These are phyloP conservation scores for Albizia julibrissin DNA, from an alignment of 306 rosid genomes.

Conservation along the genomic window DNA sequence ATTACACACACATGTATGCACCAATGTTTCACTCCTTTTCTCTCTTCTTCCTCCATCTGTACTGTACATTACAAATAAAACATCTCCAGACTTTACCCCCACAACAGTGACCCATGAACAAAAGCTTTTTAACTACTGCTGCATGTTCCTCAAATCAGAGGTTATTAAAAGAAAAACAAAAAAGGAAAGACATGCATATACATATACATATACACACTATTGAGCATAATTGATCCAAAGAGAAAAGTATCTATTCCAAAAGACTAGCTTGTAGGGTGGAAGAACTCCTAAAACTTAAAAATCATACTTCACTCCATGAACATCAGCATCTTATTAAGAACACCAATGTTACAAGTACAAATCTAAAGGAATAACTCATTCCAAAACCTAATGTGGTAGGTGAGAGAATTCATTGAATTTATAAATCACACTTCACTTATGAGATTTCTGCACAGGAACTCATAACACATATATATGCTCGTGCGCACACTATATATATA, in stretches of 20 bases:
- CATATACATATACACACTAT: too few relatives aligned
- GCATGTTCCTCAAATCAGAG: neutral
- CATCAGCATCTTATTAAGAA: neutral
- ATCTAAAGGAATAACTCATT: too few relatives aligned
- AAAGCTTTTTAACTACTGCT: neutral
- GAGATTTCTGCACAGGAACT: too few relatives aligned
- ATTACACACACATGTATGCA: neutral
- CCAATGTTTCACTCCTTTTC: neutral
- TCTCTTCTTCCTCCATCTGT: neutral
- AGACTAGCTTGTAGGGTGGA: neutral
- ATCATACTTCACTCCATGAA: neutral
- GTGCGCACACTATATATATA: too few relatives aligned
- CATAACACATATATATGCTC: too few relatives aligned
- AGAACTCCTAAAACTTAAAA: too few relatives aligned
- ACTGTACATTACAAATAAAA: neutral
- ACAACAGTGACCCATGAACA: neutral
- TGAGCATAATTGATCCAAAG: too few relatives aligned
- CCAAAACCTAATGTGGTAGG: too few relatives aligned
- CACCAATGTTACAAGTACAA: too few relatives aligned
- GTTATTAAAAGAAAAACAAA: neutral
- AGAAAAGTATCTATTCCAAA: neutral
- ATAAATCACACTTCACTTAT: too few relatives aligned
- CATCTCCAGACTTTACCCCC: neutral
- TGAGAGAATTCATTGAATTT: too few relatives aligned
- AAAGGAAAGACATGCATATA: accelerated